Evolutionary conservation across 108 stramenopile genomes (phyloP).

Genomic region (Cyclostephanos invisitatus): DNA sequence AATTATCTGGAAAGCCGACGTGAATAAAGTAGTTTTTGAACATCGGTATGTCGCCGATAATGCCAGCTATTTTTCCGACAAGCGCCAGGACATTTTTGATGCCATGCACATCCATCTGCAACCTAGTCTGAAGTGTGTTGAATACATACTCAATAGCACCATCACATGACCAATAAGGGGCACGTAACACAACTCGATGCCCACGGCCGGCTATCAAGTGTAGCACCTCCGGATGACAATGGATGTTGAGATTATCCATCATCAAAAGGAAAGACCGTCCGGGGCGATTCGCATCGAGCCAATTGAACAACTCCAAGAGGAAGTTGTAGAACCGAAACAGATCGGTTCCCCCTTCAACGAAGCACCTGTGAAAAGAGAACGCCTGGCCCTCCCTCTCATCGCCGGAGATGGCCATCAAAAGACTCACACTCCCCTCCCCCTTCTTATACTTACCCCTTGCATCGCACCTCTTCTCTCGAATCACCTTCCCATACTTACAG

Average conservation of each 20-base stretch:
- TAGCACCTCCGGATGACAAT: background rate
- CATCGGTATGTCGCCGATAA: background rate
- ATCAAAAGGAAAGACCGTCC: conserved; percentile 6
- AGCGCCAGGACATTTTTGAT: background rate
- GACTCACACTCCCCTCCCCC: background rate
- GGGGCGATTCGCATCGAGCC: background rate
- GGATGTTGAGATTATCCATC: conserved; percentile 22
- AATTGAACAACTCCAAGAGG: background rate
- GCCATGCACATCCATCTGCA: background rate
- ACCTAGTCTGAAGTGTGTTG: conserved; percentile 13
- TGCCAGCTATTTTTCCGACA: background rate
- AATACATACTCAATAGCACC: conserved; percentile 25
- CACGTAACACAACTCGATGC: conserved; percentile 8
- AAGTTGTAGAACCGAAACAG: background rate
- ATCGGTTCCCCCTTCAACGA: background rate
- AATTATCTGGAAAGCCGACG: conserved; percentile 2
- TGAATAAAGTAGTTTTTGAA: background rate
- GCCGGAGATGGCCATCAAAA: background rate
- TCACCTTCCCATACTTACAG: background rate
- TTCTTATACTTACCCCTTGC: background rate
- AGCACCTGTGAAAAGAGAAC: background rate
- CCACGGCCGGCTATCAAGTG: background rate
- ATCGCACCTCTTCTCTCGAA: background rate
- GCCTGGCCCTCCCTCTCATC: background rate
- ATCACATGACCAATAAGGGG: conserved; percentile 21